Percentiles rank a stretch among this genome's conserved stretches.
These are phyloP conservation scores for Podila clonocystis DNA, from an alignment of 192 early-diverging fungal genomes.

Conservation along the genomic window DNA sequence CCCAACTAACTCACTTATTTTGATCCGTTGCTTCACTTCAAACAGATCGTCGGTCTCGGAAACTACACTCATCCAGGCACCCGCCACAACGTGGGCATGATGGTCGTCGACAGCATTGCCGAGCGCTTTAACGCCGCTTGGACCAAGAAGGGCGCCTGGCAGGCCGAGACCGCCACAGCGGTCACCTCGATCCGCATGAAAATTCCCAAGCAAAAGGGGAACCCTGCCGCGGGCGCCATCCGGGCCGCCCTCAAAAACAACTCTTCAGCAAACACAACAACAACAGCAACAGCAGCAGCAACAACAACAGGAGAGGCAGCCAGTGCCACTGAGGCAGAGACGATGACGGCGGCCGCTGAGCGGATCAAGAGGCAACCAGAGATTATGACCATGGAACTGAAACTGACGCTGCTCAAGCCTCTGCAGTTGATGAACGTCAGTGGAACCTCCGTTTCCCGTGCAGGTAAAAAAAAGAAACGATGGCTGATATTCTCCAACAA, in stretches of 20 bases:
- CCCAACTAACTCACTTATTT: neutral
- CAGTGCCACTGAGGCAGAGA: neutral
- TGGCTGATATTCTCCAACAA: neutral
- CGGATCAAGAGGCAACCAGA: conserved; percentile 1
- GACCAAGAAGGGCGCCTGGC: conserved; percentile 41
- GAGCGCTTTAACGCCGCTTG: conserved; percentile 55
- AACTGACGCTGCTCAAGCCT: conserved; percentile 71
- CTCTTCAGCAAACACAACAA: neutral
- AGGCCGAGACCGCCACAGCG: conserved; percentile 33
- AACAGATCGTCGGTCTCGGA: conserved; percentile 75
- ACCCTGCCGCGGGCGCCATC: conserved; percentile 1
- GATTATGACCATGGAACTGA: conserved; percentile 36
- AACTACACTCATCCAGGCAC: conserved; percentile 73
- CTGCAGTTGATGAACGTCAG: conserved; percentile 74
- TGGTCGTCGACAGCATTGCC: conserved; percentile 68
- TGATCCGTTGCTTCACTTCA: neutral
- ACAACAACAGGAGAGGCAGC: neutral
- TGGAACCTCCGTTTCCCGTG: conserved; percentile 68
- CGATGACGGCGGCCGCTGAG: neutral
- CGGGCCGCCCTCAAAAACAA: neutral
- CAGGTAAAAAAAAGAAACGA: conserved; percentile 58
- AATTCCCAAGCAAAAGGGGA: conserved; percentile 13
- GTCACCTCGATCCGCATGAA: conserved; percentile 17
- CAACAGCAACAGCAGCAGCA: neutral
- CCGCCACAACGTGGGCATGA: conserved; percentile 80